phyloP scores from a whole-genome alignment of 805 yeast species.

The Candida orba region DNA sequence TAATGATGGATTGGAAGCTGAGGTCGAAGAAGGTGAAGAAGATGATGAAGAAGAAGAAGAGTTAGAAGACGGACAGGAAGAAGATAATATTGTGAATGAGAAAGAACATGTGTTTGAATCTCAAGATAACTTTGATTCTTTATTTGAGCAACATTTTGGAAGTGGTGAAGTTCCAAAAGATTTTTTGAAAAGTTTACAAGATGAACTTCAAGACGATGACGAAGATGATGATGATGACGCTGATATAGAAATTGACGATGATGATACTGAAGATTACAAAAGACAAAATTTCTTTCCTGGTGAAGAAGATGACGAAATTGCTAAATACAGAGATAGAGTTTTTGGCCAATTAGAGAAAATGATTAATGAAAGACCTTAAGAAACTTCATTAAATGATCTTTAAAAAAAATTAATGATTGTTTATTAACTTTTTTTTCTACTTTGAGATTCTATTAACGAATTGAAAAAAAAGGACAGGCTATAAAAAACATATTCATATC shows the following conservation, averaged over 20 bases:
- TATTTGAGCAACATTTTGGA: slow-evolving; percentile 4
- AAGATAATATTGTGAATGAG: not conserved
- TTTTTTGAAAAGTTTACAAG: slow-evolving; percentile 2
- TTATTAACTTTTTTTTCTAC: not conserved
- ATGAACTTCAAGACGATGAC: slow-evolving; percentile 14
- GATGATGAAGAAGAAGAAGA: not conserved
- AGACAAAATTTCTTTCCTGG: slow-evolving; percentile 49
- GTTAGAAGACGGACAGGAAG: slow-evolving; percentile 1
- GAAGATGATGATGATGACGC: slow-evolving; percentile 49
- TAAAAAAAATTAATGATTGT: not conserved
- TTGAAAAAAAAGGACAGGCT: not conserved
- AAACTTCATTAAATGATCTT: not conserved
- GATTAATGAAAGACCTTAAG: slow-evolving; percentile 28
- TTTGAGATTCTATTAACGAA: not conserved
- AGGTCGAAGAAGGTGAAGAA: not conserved
- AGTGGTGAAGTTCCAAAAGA: slow-evolving; percentile 1
- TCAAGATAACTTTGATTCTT: too few species aligned
- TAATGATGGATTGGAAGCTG: slow-evolving; percentile 12
- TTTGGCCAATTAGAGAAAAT: slow-evolving; percentile 43
- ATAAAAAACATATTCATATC: not conserved
- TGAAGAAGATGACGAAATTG: slow-evolving; percentile 43
- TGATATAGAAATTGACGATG: slow-evolving; percentile 32
- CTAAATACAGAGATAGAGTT: slow-evolving; percentile 39
- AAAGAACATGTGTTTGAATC: too few species aligned
- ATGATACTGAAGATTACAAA: slow-evolving; percentile 31